A percentile compares a stretch with the other conserved stretches of the same genome.
phyloP scores from a whole-genome alignment of 345 rosid species.

The Triadica sebifera region DNA sequence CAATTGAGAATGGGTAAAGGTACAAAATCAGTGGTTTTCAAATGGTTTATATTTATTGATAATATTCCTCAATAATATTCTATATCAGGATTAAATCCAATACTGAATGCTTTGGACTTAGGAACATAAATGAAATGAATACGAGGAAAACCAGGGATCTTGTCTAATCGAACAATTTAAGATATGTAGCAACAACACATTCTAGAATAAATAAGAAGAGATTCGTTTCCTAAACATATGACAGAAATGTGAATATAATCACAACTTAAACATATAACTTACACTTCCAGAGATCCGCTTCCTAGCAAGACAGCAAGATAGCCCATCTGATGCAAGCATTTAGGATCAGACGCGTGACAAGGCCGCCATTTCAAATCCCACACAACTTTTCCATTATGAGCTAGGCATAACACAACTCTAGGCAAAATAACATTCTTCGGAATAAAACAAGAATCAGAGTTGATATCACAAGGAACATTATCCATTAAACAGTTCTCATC shows the following conservation, averaged over 20 bases:
- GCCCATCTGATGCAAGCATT: slow-evolving; percentile 66
- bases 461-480: slow-evolving; percentile 20
- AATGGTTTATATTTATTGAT: not conserved
- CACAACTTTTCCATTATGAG: slow-evolving; percentile 87
- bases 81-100: not conserved
- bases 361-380: slow-evolving; percentile 97
- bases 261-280: slow-evolving; percentile 35
- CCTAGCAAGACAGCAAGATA: slow-evolving; percentile 91
- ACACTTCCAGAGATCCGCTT: slow-evolving; percentile 93
- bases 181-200: not conserved
- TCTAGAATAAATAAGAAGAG: not conserved
- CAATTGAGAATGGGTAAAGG: not conserved
- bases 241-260: not conserved
- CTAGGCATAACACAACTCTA: slow-evolving; percentile 71
- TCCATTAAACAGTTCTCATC: slow-evolving; percentile 22
- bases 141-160: not conserved
- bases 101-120: not conserved
- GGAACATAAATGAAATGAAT: not conserved
- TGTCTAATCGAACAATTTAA: not conserved
- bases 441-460: slow-evolving; percentile 28
- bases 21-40: not conserved
- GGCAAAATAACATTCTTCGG: slow-evolving; percentile 59
- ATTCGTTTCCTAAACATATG: not conserved
- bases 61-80: not conserved
- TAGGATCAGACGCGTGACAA: slow-evolving; percentile 32